A percentile compares a stretch with the other conserved stretches of the same genome.
These are phyloP conservation scores for Talaromyces sp. DNA, from an alignment of 2,329 filamentous ascomycete genomes.

Conservation along the genomic window DNA sequence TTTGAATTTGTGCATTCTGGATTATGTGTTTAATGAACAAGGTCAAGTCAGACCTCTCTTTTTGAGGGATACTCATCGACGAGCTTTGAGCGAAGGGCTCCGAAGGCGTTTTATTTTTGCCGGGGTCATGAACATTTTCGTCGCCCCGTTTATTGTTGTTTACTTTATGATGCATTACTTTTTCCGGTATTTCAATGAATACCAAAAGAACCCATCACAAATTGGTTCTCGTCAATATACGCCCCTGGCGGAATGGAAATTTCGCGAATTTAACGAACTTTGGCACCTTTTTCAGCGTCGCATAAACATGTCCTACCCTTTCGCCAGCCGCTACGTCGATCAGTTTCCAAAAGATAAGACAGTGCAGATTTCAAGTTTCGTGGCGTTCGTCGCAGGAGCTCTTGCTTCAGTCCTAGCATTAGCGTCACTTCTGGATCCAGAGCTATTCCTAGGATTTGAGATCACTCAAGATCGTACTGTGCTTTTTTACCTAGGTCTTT, in stretches of 20 bases:
- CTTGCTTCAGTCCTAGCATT: constrained; percentile 80
- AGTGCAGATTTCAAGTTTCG: constrained; percentile 75
- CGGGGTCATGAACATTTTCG: constrained; percentile 79
- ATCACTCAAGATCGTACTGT: constrained; percentile 84
- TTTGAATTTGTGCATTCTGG: constrained; percentile 81
- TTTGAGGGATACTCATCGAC: constrained; percentile 75
- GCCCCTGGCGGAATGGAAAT: constrained; percentile 93
- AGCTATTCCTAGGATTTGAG: constrained; percentile 87
- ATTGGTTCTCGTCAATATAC: constrained; percentile 89
- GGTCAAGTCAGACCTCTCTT: constrained; percentile 86
- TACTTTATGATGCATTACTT: constrained; percentile 88
- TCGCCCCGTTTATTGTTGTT: constrained; percentile 80
- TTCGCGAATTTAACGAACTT: constrained; percentile 96
- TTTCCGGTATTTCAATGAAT: constrained; percentile 95
- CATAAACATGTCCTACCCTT: constrained; percentile 90
- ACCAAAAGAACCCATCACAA: constrained; percentile 86
- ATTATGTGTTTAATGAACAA: constrained; percentile 87
- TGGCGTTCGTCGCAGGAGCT: constrained; percentile 83
- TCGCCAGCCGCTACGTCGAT: constrained; percentile 85
- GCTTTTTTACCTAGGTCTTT: constrained; percentile 82
- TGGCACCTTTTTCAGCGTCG: constrained; percentile 87
- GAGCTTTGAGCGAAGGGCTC: constrained; percentile 72
- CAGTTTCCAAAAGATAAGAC: constrained; percentile 96
- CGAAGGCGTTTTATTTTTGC: constrained; percentile 75
- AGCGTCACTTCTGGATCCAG: constrained; percentile 81